Evolutionary conservation across 2,329 filamentous ascomycete species (phyloP), one percentile per base, ranked within the genome.

Genomic region (Neocatenulostroma microsporum): DNA sequence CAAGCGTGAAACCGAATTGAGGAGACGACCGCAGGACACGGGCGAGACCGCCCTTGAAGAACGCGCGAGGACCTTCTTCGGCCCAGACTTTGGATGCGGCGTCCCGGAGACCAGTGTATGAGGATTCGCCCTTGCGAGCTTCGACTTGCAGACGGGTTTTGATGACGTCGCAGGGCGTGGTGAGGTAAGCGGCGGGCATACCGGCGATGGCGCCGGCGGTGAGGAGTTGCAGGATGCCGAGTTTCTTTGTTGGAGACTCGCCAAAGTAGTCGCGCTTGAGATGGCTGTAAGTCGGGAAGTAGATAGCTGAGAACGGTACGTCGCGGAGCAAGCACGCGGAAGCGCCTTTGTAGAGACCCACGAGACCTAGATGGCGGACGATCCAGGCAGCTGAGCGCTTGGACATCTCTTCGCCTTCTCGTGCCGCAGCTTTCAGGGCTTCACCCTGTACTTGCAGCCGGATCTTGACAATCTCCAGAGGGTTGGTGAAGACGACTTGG

Each of bases 391-490:
- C 91, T 9, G 88, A 94, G 49, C 91, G 83, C 63, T 83, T 88
- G 35, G 84, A 85, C 12, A 82, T 76, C 40, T 80, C 82, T 47
- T 91, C 83, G 18, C 83, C 82, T 48, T 85, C 80, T 18, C 85
- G 78, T 31, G 73, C 83, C 19, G 56, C 56, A 15, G 56, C 56
- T 69, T 95, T 96, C 47, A 86, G 82, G 27, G 95, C 80, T 65
- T 98, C 91, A 41, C 91, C 91, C 68, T 98, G 91, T 17, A 98
- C 84, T 64, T 98, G 91, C 36, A 98, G 78, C 49, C 91, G 84
- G 59, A 98, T 98, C 73, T 98, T 98, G 70, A 98, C 91, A 57
- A 98, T 98, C 63, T 98, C 91, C 13, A 98, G 78, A 18, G 91
- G 91, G 63, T 96, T 98, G 50, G 87, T 95, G 66, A 96, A 96